phyloP scores from a whole-genome alignment of 2,329 filamentous ascomycete species.

The Hypoxylon sp. region DNA sequence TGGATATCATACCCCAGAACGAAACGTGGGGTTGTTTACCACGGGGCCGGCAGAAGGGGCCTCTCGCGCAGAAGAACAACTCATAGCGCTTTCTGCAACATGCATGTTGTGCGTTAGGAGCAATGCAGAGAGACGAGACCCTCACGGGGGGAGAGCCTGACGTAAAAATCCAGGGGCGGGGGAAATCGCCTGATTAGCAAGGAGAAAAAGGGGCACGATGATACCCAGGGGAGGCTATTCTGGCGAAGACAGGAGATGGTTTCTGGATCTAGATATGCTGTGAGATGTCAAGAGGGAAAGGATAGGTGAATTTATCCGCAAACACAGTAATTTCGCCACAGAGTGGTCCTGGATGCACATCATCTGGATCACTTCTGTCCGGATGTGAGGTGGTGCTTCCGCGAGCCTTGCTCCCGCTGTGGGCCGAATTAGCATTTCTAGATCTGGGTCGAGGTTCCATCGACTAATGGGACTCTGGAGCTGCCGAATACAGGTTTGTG shows the following conservation, averaged over 20 bases:
- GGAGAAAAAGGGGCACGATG: constrained; percentile 4
- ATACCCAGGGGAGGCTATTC: constrained; percentile 19
- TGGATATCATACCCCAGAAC: constrained; percentile 36
- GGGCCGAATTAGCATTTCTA: constrained; percentile 47
- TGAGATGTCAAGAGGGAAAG: constrained; percentile 28
- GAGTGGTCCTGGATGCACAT: constrained; percentile 48
- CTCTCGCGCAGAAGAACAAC: constrained; percentile 34
- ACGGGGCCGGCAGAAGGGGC: constrained; percentile 32
- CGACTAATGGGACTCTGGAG: constrained; percentile 39
- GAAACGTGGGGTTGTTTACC: constrained; percentile 38
- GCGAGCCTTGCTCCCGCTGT: constrained; percentile 51
- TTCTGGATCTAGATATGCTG: constrained; percentile 33
- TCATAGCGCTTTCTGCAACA: constrained; percentile 32
- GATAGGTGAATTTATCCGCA: constrained; percentile 35
- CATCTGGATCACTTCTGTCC: constrained; percentile 49
- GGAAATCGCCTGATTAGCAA: constrained; percentile 26
- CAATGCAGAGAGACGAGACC: constrained; percentile 32
- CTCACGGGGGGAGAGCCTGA: constrained; percentile 35
- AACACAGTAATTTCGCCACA: constrained; percentile 45
- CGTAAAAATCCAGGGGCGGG: constrained; percentile 29
- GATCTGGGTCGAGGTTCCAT: constrained; percentile 48
- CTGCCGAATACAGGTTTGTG: constrained; percentile 40
- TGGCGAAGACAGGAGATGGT: constrained; percentile 23
- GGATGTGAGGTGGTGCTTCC: constrained; percentile 51
- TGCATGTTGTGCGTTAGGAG: constrained; percentile 36